Conservation (phyloP, 148 eudicot species). For the Agrostemma githago region DNA sequence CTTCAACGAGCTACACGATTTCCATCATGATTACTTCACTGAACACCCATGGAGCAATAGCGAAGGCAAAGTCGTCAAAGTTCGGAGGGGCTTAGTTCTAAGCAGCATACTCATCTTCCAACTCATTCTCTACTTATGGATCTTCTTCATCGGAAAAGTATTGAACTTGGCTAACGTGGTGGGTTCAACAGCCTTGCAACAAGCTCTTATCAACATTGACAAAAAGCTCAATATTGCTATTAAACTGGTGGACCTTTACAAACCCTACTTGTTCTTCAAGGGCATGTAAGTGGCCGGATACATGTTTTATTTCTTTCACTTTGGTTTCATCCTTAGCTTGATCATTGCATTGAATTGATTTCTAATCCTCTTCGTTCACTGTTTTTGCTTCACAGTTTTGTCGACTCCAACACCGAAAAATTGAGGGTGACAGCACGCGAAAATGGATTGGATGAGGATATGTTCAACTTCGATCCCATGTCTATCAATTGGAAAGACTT, state of each 20-base stretch:
- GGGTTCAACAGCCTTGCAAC: background rate
- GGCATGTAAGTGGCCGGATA: conserved; percentile 31
- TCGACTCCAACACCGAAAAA: conserved; percentile 23
- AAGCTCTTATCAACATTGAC: background rate
- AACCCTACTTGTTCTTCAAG: conserved; percentile 29
- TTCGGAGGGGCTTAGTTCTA: background rate
- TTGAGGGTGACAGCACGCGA: conserved; percentile 11
- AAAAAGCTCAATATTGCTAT: conserved; percentile 14
- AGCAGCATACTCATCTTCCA: conserved; percentile 9
- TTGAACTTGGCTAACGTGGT: background rate
- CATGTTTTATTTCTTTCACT: no score
- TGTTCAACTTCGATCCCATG: conserved; percentile 22
- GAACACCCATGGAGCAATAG: conserved; percentile 17
- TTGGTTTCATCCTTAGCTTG: no score
- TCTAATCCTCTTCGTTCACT: background rate
- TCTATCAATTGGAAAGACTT: conserved; percentile 32
- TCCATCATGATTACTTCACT: conserved; percentile 3
- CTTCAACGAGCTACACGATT: conserved; percentile 4
- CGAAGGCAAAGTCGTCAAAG: conserved; percentile 6
- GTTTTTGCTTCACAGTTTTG: conserved; percentile 10
- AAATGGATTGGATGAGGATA: conserved; percentile 20
- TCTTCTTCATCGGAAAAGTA: background rate
- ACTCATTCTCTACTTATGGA: conserved; percentile 7
- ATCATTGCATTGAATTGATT: no score
- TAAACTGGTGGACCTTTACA: conserved; percentile 19